Conservation (phyloP, 2,329 filamentous ascomycete genomes). For the Fusarium goolgardi region DNA sequence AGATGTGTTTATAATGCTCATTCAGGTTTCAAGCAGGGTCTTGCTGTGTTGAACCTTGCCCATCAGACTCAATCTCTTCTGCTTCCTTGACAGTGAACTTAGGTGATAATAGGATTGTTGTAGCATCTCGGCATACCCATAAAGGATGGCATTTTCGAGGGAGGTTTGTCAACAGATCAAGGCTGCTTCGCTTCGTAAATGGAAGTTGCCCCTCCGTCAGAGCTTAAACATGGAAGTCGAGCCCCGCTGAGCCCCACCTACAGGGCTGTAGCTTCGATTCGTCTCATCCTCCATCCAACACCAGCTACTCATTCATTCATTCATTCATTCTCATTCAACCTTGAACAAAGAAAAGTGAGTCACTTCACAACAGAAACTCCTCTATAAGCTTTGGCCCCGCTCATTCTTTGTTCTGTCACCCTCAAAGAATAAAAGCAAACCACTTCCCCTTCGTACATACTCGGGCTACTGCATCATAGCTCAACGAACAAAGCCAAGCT, state of each 20-base stretch:
- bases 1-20: not conserved
- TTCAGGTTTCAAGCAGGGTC: not conserved
- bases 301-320: not conserved
- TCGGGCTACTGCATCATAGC: slow-evolving; percentile 3
- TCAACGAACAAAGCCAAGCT: not conserved
- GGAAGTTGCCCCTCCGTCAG: not conserved
- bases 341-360: not conserved
- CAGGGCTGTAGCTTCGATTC: not conserved
- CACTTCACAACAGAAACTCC: not conserved
- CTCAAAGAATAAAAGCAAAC: not conserved
- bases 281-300: not conserved
- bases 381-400: not conserved
- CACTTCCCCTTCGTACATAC: not conserved
- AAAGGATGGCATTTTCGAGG: not conserved
- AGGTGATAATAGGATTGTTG: not conserved
- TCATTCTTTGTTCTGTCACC: not conserved
- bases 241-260: not conserved
- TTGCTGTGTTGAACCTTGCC: not conserved
- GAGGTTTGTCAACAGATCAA: not conserved
- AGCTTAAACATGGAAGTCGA: not conserved
- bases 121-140: not conserved
- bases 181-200: not conserved
- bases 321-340: not conserved
- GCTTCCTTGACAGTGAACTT: not conserved
- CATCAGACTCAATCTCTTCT: not conserved